These are phyloP conservation scores for Straminergon stramineum DNA, from an alignment of 225 moss, liverwort and hornwort species.

Conservation along the genomic window DNA sequence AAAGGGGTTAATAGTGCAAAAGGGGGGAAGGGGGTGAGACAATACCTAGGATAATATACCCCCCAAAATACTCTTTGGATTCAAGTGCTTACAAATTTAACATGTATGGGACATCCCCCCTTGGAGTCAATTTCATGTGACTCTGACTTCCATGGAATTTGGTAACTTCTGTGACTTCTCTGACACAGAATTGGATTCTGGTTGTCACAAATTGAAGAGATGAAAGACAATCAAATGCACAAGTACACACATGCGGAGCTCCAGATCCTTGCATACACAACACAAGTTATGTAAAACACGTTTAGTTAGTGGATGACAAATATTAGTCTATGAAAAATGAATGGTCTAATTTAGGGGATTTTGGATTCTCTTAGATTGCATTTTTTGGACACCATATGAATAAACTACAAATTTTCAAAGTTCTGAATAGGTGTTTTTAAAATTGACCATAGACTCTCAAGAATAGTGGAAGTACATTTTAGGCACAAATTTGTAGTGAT, in stretches of 20 bases:
- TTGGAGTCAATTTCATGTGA: background rate
- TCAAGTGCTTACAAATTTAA: background rate
- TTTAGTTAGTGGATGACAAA: background rate
- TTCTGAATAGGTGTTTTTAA: too few relatives aligned
- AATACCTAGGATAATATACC: too few relatives aligned
- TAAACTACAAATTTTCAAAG: too few relatives aligned
- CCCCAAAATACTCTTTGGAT: background rate
- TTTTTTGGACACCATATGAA: too few relatives aligned
- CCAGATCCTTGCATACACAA: background rate
- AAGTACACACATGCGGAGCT: background rate
- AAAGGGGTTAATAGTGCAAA: accelerated
- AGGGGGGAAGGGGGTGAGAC: accelerated
- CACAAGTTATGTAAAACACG: background rate
- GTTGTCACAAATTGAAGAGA: background rate
- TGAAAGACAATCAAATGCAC: background rate
- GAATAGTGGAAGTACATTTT: too few relatives aligned
- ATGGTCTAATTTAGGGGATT: background rate
- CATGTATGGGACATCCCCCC: too few relatives aligned
- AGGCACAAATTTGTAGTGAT: too few relatives aligned
- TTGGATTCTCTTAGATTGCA: too few relatives aligned
- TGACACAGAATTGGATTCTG: background rate
- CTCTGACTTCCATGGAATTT: background rate
- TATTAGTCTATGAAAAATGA: background rate
- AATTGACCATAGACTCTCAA: too few relatives aligned
- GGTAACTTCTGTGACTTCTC: background rate